Evolutionary conservation across 2,329 filamentous ascomycete species (phyloP).

Genomic region (Talaromyces piceae): DNA sequence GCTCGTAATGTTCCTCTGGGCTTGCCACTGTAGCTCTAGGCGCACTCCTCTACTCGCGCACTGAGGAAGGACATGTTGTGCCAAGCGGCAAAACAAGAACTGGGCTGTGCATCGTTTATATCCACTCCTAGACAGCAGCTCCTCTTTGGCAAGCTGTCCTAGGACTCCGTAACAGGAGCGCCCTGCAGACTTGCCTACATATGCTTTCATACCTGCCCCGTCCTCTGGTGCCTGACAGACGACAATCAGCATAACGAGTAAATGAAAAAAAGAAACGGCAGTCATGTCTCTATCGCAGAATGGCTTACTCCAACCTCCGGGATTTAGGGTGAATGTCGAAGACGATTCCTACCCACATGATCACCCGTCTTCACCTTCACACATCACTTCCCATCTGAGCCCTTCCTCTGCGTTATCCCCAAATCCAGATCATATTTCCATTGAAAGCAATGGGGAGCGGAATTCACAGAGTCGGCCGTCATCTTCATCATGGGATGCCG

Average conservation of each 20-base stretch:
- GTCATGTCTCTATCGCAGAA: neutral
- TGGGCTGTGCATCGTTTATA: neutral
- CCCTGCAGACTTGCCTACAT: neutral
- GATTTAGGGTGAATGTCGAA: neutral
- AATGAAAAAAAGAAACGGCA: neutral
- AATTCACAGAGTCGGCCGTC: neutral
- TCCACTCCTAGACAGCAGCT: neutral
- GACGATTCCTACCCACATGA: neutral
- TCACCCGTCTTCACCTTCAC: neutral
- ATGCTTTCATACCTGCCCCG: neutral
- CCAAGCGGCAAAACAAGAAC: neutral
- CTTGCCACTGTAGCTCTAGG: neutral
- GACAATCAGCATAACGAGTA: neutral
- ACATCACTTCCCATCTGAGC: neutral
- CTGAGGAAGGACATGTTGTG: neutral
- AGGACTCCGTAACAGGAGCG: too few species aligned
- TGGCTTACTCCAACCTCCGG: neutral
- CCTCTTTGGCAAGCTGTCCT: neutral
- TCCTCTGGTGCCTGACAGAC: neutral
- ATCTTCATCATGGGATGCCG: conserved; percentile 2
- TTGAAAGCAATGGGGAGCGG: neutral
- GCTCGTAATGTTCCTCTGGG: neutral
- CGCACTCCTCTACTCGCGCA: neutral
- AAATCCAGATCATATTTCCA: neutral
- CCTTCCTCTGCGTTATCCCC: neutral